Conservation (phyloP, 306 rosid species). For the Arachis hypogaea region DNA sequence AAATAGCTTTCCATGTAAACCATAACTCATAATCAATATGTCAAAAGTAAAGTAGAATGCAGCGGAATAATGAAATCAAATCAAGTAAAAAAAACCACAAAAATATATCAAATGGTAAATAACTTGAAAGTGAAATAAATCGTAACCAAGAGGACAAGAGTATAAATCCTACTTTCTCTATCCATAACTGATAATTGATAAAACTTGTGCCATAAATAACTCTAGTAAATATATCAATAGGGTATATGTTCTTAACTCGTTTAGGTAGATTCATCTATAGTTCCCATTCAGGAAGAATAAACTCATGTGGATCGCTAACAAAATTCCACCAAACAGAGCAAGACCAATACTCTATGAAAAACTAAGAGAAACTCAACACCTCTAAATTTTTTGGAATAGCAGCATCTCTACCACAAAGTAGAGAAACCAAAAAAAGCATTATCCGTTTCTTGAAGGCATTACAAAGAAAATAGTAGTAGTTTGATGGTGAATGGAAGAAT, state of each 20-base stretch:
- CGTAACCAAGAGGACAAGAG: conserved; percentile 1
- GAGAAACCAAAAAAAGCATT: background rate
- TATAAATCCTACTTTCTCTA: background rate
- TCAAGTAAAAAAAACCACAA: background rate
- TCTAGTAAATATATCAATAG: conserved; percentile 1
- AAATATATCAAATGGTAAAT: background rate
- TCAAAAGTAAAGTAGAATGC: background rate
- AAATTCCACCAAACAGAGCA: conserved; percentile 4
- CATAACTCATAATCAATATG: background rate
- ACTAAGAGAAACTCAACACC: conserved; percentile 11
- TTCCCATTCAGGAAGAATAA: conserved; percentile 7
- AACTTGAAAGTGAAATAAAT: conserved; percentile 30
- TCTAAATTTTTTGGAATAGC: background rate
- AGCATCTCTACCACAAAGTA: conserved; percentile 1
- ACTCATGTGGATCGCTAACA: conserved; percentile 4
- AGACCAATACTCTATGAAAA: background rate
- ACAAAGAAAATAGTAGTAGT: background rate
- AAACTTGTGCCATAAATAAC: background rate
- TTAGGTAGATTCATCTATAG: background rate
- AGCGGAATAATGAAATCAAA: background rate
- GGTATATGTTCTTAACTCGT: background rate
- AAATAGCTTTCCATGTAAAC: background rate
- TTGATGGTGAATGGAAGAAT: too few species aligned
- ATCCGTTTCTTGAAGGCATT: background rate
- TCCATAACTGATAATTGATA: background rate